phyloP scores from a whole-genome alignment of 306 rosid genomes.

The Alnus glutinosa region DNA sequence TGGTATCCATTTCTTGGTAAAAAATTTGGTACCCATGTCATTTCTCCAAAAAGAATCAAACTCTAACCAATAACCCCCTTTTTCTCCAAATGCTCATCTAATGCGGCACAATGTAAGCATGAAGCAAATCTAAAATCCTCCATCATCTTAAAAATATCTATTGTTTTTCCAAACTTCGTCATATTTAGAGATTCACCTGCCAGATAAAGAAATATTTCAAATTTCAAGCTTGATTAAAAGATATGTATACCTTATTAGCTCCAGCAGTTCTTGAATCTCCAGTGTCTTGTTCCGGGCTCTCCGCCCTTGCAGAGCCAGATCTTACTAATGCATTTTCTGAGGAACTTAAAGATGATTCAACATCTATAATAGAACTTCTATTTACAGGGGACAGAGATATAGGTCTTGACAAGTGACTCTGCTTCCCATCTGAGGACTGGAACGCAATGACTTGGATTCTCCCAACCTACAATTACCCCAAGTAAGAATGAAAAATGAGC shows the following conservation, averaged over 20 bases:
- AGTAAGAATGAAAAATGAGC: conserved; percentile 9
- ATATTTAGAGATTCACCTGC: conserved; percentile 7
- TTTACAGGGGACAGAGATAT: conserved; percentile 66
- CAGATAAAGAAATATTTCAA: conserved; percentile 7
- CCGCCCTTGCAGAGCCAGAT: conserved; percentile 55
- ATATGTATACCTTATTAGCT: conserved; percentile 58
- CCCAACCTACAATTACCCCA: conserved; percentile 67
- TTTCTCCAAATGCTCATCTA: neutral
- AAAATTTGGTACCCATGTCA: too few relatives aligned
- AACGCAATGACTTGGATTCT: conserved; percentile 98
- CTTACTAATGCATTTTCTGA: conserved; percentile 51
- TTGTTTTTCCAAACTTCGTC: conserved; percentile 19
- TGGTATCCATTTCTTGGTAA: too few relatives aligned
- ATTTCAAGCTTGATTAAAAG: conserved; percentile 19
- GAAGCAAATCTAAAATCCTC: neutral
- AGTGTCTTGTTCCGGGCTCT: conserved; percentile 61
- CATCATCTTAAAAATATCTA: neutral
- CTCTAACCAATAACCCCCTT: conserved; percentile 10
- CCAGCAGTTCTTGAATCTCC: conserved; percentile 71
- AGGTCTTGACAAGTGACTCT: conserved; percentile 55
- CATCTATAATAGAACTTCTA: conserved; percentile 71
- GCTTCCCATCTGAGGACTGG: conserved; percentile 94
- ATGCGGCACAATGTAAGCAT: neutral
- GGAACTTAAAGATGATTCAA: conserved; percentile 90
- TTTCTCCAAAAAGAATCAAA: neutral